Evolutionary conservation across 2,329 filamentous ascomycete species (phyloP).

Genomic region (Venturia pyrina): DNA sequence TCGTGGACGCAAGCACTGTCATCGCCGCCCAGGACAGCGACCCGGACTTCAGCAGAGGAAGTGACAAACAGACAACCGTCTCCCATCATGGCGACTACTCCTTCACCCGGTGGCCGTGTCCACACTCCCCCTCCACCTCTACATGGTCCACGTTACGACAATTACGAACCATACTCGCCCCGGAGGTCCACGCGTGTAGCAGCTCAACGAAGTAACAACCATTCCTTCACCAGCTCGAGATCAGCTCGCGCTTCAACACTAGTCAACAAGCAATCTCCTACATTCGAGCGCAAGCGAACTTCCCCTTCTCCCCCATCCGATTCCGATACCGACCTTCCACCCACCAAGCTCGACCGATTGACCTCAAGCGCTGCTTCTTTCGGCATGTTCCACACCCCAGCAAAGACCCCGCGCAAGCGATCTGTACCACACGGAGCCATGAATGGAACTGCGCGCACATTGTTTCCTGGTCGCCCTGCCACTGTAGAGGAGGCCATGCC

Average conservation of each 20-base stretch:
- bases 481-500: slow-evolving; percentile 48
- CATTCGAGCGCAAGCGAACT: slow-evolving; percentile 26
- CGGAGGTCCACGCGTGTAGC: slow-evolving; percentile 59
- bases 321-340: slow-evolving; percentile 6
- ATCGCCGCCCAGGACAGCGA: not conserved
- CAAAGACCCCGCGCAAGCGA: slow-evolving; percentile 65
- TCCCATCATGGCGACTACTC: slow-evolving; percentile 40
- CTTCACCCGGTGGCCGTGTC: slow-evolving; percentile 48
- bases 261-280: not conserved
- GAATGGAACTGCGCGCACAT: slow-evolving; percentile 40
- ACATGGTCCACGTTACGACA: slow-evolving; percentile 53
- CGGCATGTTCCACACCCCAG: slow-evolving; percentile 64
- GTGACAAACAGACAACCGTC: not conserved
- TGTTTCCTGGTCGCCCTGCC: slow-evolving; percentile 51
- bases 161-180: slow-evolving; percentile 63
- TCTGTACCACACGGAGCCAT: slow-evolving; percentile 30
- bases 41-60: not conserved
- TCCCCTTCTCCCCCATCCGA: slow-evolving; percentile 30
- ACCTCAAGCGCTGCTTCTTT: slow-evolving; percentile 6
- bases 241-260: slow-evolving; percentile 8
- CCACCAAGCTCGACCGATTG: not conserved
- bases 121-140: slow-evolving; percentile 61
- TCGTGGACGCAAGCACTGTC: not conserved
- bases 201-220: slow-evolving; percentile 34
- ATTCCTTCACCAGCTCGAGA: slow-evolving; percentile 12